phyloP scores from a whole-genome alignment of 2,329 filamentous ascomycete genomes.

The Epichloe elymi region DNA sequence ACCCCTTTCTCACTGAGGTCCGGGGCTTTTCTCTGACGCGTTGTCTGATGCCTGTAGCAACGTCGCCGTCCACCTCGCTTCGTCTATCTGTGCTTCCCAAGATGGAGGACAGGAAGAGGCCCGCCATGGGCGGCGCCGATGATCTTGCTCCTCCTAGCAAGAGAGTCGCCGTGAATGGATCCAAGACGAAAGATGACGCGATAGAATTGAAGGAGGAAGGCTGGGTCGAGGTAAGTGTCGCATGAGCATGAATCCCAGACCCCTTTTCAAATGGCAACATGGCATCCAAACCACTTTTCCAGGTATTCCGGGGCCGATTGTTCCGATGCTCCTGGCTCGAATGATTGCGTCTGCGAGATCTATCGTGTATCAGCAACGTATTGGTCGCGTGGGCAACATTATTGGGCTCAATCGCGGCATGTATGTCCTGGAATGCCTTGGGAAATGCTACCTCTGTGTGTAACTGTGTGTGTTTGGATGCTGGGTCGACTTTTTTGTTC shows the following conservation, averaged over 20 bases:
- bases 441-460: neutral
- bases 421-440: neutral
- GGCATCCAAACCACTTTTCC: conserved; percentile 2
- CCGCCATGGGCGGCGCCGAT: conserved; percentile 65
- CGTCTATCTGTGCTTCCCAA: conserved; percentile 75
- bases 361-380: neutral
- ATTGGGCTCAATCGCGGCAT: neutral
- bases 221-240: conserved; percentile 53
- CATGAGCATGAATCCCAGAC: conserved; percentile 17
- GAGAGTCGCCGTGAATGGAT: conserved; percentile 80
- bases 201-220: conserved; percentile 44
- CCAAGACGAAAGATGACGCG: conserved; percentile 41
- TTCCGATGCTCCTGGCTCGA: neutral
- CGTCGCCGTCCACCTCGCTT: conserved; percentile 54
- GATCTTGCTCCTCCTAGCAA: conserved; percentile 81
- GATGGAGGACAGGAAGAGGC: conserved; percentile 99
- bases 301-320: conserved; percentile 1
- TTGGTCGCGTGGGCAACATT: conserved; percentile 2
- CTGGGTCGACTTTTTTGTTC: neutral
- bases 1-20: conserved; percentile 28
- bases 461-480: neutral
- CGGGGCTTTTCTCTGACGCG: conserved; percentile 15
- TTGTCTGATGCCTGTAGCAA: conserved; percentile 78
- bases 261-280: conserved; percentile 5
- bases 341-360: conserved; percentile 2